Percentiles rank a stretch among this genome's conserved stretches.
phyloP scores from a whole-genome alignment of 164 flowering plant genomes.

The Vitis rupestris region DNA sequence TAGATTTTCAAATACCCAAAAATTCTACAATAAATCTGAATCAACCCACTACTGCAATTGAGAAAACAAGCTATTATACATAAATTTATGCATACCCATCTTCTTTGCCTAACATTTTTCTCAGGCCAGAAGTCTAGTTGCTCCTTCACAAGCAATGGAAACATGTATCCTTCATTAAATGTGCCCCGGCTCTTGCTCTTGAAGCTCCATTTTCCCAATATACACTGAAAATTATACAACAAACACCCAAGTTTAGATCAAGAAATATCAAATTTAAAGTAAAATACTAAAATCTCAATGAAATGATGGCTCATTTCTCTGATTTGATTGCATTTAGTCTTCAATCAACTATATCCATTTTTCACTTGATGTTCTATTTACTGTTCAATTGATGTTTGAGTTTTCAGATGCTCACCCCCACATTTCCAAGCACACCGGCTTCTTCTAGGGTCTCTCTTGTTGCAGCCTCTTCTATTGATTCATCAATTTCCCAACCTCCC shows the following conservation, averaged over 20 bases:
- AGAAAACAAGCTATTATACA: background rate
- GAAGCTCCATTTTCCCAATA: slow-evolving; percentile 28
- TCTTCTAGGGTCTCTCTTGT: slow-evolving; percentile 25
- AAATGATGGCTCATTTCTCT: no score
- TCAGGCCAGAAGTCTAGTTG: slow-evolving; percentile 30
- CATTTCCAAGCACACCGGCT: slow-evolving; percentile 27
- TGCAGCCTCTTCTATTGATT: slow-evolving; percentile 25
- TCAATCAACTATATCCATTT: no score
- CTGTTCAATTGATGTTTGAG: no score
- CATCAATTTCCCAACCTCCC: slow-evolving; percentile 35
- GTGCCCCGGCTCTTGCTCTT: slow-evolving; percentile 25
- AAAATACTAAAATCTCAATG: background rate
- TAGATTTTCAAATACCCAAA: background rate
- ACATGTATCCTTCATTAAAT: slow-evolving; percentile 27
- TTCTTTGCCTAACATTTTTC: slow-evolving; percentile 20
- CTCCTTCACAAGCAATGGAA: slow-evolving; percentile 25
- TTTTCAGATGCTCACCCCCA: slow-evolving; percentile 17
- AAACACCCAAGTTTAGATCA: background rate
- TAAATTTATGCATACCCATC: slow-evolving; percentile 22
- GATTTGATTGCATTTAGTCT: no score
- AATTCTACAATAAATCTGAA: no score
- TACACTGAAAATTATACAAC: slow-evolving; percentile 14
- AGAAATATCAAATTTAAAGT: background rate
- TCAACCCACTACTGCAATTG: background rate
- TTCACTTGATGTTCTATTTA: no score